Evolutionary conservation across 495 filamentous ascomycete genomes (phyloP).

Genomic region (Aspergillus incahuasiensis): DNA sequence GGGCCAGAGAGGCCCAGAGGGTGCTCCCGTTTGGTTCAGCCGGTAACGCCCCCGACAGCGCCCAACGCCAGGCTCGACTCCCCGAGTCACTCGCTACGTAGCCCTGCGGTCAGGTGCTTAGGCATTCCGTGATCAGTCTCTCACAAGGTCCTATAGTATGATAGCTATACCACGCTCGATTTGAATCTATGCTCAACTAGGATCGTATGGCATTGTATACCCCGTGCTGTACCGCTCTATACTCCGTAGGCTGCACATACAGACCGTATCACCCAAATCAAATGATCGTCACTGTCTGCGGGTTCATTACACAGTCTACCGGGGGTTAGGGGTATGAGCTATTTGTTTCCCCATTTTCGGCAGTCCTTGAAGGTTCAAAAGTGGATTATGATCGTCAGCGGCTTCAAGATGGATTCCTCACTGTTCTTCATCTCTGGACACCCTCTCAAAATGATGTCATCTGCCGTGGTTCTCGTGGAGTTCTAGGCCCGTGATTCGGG

Average conservation of each 20-base stretch:
- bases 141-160: neutral
- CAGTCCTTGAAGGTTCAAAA: neutral
- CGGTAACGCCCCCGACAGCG: neutral
- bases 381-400: neutral
- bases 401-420: neutral
- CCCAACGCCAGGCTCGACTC: slow-evolving; percentile 12
- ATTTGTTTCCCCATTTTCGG: neutral
- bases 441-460: neutral
- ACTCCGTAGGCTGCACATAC: neutral
- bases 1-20: neutral
- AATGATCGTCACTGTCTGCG: neutral
- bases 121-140: neutral
- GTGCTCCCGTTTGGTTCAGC: neutral
- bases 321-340: neutral
- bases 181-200: neutral
- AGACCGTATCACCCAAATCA: neutral
- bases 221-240: neutral
- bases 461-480: neutral
- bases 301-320: neutral
- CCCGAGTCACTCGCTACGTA: slow-evolving; percentile 8
- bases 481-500: neutral
- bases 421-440: neutral
- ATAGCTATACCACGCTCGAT: too few relatives aligned
- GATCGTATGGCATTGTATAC: neutral
- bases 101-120: slow-evolving; percentile 6